A percentile compares a stretch with the other conserved stretches of the same genome.
Conservation (phyloP, 176 grass and related monocot species). For the Phragmites australis region DNA sequence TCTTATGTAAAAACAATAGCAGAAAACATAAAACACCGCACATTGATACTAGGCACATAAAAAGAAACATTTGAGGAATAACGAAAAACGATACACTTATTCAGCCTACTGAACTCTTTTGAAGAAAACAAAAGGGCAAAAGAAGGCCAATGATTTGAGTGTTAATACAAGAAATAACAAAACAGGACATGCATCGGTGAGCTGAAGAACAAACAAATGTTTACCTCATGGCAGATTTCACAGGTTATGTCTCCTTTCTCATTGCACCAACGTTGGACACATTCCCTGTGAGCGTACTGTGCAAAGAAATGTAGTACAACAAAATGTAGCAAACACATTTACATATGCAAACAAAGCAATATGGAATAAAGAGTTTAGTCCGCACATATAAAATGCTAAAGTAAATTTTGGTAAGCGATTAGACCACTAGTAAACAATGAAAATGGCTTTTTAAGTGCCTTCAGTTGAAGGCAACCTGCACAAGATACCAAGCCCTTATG, state of each 20-base stretch:
- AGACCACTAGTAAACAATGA: constrained; percentile 24
- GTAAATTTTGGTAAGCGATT: constrained; percentile 1
- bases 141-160: neutral
- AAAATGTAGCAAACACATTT: constrained; percentile 22
- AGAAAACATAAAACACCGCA: neutral
- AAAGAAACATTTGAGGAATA: neutral
- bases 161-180: constrained; percentile 2
- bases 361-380: neutral
- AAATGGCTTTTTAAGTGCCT: constrained; percentile 9
- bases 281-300: constrained; percentile 90
- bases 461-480: constrained; percentile 25
- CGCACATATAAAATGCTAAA: neutral
- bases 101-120: constrained; percentile 5
- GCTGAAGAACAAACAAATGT: constrained; percentile 28
- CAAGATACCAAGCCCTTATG: constrained; percentile 27
- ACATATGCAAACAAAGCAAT: neutral
- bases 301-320: constrained; percentile 7
- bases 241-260: constrained; percentile 90
- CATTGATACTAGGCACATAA: neutral
- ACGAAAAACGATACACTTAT: neutral
- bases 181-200: neutral
- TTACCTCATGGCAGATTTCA: constrained; percentile 92
- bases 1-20: neutral
- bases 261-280: constrained; percentile 94
- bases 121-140: neutral